phyloP scores from a whole-genome alignment of 176 grass and related monocot genomes.

The Elaeis guineensis region DNA sequence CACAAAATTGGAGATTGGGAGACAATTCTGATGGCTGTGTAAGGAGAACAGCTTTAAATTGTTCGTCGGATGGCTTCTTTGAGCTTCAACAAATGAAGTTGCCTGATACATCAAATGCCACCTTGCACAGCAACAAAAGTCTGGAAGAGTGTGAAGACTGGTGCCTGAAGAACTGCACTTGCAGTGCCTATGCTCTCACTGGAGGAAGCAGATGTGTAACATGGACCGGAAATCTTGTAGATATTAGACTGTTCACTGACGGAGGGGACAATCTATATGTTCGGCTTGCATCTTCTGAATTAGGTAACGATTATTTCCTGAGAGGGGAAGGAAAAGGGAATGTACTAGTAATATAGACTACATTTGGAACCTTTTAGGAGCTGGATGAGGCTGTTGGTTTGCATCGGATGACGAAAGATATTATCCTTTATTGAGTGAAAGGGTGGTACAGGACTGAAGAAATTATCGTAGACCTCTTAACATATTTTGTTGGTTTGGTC shows the following conservation, averaged over 20 bases:
- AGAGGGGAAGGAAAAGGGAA: too few relatives aligned
- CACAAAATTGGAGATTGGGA: constrained; percentile 29
- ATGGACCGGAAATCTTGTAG: constrained; percentile 42
- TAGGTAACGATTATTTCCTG: constrained; percentile 10
- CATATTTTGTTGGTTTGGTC: too few relatives aligned
- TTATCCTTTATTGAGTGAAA: too few relatives aligned
- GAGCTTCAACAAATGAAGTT: constrained; percentile 35
- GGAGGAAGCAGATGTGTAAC: constrained; percentile 28
- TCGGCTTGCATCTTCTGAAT: constrained; percentile 42
- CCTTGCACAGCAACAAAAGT: constrained; percentile 16
- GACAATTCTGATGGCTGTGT: constrained; percentile 31
- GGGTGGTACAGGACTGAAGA: too few relatives aligned
- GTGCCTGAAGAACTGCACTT: constrained; percentile 37
- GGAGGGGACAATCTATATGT: constrained; percentile 35
- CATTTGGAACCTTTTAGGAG: too few relatives aligned
- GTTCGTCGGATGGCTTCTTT: constrained; percentile 38
- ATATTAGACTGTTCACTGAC: constrained; percentile 22
- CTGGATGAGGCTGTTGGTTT: too few relatives aligned
- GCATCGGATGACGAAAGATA: too few relatives aligned
- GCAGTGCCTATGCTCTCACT: constrained; percentile 36
- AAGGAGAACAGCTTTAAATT: constrained; percentile 24
- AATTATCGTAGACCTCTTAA: too few relatives aligned
- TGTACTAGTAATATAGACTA: too few relatives aligned
- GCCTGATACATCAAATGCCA: constrained; percentile 38
- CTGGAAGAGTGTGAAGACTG: constrained; percentile 30